Evolutionary conservation across 2,329 filamentous ascomycete genomes (phyloP).

Genomic region (Fusarium redolens): DNA sequence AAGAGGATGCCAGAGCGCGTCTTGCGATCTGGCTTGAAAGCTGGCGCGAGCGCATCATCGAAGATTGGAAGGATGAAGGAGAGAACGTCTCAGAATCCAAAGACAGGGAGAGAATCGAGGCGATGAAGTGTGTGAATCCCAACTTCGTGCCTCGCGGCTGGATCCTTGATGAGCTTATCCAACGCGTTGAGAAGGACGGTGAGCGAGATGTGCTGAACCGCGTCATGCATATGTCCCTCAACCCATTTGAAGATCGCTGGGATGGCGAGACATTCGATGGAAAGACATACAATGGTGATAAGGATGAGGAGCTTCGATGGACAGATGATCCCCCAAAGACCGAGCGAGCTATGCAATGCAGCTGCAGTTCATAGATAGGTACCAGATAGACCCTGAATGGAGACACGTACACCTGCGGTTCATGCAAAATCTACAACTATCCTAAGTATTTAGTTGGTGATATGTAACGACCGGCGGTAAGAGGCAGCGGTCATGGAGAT

Average conservation of each 20-base stretch:
- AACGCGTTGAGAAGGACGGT: slow-evolving; percentile 83
- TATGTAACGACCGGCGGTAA: slow-evolving; percentile 81
- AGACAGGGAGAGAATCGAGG: slow-evolving; percentile 72
- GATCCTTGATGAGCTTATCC: slow-evolving; percentile 94
- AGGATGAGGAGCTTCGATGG: slow-evolving; percentile 82
- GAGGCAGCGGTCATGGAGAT: slow-evolving; percentile 72
- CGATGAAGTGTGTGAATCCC: slow-evolving; percentile 90
- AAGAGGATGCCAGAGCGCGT: slow-evolving; percentile 72
- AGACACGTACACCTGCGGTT: not conserved
- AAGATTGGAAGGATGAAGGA: slow-evolving; percentile 77
- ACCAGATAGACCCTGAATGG: not conserved
- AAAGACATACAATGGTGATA: slow-evolving; percentile 66
- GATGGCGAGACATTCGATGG: slow-evolving; percentile 61
- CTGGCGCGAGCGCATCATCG: slow-evolving; percentile 77
- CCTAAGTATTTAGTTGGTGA: slow-evolving; percentile 20
- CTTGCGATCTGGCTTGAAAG: slow-evolving; percentile 84
- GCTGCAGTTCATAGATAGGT: slow-evolving; percentile 80
- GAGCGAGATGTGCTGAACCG: slow-evolving; percentile 82
- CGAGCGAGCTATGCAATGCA: slow-evolving; percentile 89
- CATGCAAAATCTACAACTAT: slow-evolving; percentile 21
- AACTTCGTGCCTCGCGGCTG: slow-evolving; percentile 92
- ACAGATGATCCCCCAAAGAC: slow-evolving; percentile 85
- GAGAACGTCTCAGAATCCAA: slow-evolving; percentile 50
- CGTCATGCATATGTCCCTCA: slow-evolving; percentile 83
- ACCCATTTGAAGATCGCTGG: slow-evolving; percentile 88